Evolutionary conservation across 2,329 filamentous ascomycete genomes (phyloP), one percentile per base, ranked within the genome.

Genomic region (Grosmannia huntii): DNA sequence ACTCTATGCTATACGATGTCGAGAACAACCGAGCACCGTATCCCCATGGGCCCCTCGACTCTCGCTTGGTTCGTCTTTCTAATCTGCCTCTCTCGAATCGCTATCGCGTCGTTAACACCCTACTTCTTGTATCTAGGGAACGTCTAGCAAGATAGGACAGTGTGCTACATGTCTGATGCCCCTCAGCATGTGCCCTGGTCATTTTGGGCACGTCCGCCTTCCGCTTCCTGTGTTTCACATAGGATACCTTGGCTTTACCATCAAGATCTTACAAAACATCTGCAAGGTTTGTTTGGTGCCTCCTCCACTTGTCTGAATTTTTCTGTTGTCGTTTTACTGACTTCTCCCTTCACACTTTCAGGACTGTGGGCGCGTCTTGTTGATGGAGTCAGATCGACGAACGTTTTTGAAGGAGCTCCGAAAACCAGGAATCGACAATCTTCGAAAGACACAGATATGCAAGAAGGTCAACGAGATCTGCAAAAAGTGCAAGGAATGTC

Each of bases 221-320:
- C 89, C 92, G 1, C 77, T 99, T 56, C 94, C 94, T 4, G 90
- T 87, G 50, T 97, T 97, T 68, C 94, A 99, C 69, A 90, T 97
- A 63, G 94, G 94, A 44, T 99, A 96, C 69, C 82, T 99, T 66
- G 94, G 90, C 69, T 90, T 95, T 69, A 90, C 94, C 63, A 92
- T 95, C 68, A 86, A 85, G 51, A 91, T 96, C 58, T 78, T 99
- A 27, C 91, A 97, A 69, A 87, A 94, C 67, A 95, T 99, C 63
- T 99, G 94, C 84, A 99, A 96, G 68, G 73, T 79, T 68, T 50
- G 68, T 46, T 21, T 46, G 41, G 9, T 33, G 27, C 9, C 36
- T 3, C 12, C 16, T 38, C 33, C 36, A 38, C 12, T 5, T 14
- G 5, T 14, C 36, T 38, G 12, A 38, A 11, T 36, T 36, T 10